Base-by-base conservation (phyloP, 768 basidiomycete species). In the Coprinopsis marcescibilis region DNA sequence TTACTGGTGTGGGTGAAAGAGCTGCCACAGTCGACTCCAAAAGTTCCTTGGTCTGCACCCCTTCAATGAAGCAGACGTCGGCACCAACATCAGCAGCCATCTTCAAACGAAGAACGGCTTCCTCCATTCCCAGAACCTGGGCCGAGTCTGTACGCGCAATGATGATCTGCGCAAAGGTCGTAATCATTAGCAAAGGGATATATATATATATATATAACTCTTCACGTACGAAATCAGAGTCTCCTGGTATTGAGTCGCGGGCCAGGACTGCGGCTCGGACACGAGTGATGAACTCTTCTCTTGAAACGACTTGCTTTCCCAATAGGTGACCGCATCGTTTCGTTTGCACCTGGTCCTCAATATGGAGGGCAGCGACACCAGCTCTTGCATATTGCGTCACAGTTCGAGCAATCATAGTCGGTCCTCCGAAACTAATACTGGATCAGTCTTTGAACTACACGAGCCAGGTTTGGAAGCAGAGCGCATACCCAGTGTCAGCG, bases 11-110 rank as follows among this genome's bases (percentile, higher is more conserved):
- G 3, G 85, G 85, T 4, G 80, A 76, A 23, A 89, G 64, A 2
- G 80, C 83, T 19, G 72, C 71, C 37, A 89, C 80, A 8, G 85
- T 85, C 1, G 68, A 68, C 46, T 75, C 69, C 13, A 87, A 71
- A 19, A 83, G 74, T 36, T 83, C 79, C 37, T 79, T 72, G 1
- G 77, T 83, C 61, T 78, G 78, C 23, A 87, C 84, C 33, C 86
- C 85, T 60, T 88, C 85, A 27, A 87, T 86, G 64, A 89, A 89
- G 61, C 84, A 87, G 11, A 85, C 84, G 56, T 89, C 85, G 0
- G 85, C 85, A 24, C 85, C 85, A 8, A 76, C 81, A 48, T 81
- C 81, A 0, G 83, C 76, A 7, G 85, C 85, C 17, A 87, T 72
- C 60, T 81, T 77, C 49, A 88, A 67, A 23, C 85, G 76, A 7